phyloP scores from a whole-genome alignment of 176 grass and related monocot genomes.

The Oryza punctata region DNA sequence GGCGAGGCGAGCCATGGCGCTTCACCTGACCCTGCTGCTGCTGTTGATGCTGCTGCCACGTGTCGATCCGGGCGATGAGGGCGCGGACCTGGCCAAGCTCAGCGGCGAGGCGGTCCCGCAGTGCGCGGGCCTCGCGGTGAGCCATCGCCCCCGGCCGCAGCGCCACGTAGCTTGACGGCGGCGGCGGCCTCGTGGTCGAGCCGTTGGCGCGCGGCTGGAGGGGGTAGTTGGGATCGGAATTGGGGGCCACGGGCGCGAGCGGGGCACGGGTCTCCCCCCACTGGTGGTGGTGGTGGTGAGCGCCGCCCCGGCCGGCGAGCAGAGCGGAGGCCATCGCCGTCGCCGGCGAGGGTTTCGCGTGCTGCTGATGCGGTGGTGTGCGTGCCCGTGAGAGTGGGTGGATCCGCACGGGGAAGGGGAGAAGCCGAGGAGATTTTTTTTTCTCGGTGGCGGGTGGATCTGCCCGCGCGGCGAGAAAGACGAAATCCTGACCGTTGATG shows the following conservation, averaged over 20 bases:
- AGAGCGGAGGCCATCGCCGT: conserved; percentile 79
- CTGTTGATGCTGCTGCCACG: conserved; percentile 48
- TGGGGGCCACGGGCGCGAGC: conserved; percentile 40
- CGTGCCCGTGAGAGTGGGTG: conserved; percentile 17
- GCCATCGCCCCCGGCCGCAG: conserved; percentile 41
- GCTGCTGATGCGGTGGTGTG: neutral
- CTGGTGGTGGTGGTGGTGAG: conserved; percentile 35
- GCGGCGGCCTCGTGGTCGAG: neutral
- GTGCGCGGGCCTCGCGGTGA: conserved; percentile 50
- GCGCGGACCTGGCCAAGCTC: conserved; percentile 82
- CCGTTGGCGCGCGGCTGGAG: conserved; percentile 32
- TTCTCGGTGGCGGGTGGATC: conserved; percentile 5
- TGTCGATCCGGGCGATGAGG: conserved; percentile 73
- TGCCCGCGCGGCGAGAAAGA: neutral
- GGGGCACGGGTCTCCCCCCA: conserved; percentile 53
- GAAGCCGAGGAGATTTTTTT: neutral
- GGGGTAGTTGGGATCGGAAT: conserved; percentile 52
- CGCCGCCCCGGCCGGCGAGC: conserved; percentile 56
- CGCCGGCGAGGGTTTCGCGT: conserved; percentile 41
- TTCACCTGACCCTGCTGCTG: neutral
- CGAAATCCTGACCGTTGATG: neutral
- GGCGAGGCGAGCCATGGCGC: neutral
- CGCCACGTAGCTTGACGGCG: conserved; percentile 21
- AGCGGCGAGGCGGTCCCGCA: conserved; percentile 57
- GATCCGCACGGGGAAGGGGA: conserved; percentile 23